Conservation (phyloP, 2,329 filamentous ascomycete genomes). For the Aspergillaceae sp. region DNA sequence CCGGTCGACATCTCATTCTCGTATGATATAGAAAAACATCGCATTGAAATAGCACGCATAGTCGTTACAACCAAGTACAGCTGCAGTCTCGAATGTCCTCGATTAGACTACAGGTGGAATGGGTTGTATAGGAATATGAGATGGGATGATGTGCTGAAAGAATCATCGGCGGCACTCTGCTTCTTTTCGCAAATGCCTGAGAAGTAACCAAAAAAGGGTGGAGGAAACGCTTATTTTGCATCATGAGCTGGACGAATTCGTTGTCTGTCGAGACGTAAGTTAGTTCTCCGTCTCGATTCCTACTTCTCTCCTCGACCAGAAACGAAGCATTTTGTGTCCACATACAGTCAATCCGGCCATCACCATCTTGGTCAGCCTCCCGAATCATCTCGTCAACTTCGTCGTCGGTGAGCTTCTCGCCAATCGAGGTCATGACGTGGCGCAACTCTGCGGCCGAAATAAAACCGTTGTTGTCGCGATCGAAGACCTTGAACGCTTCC, state of each 20-base stretch:
- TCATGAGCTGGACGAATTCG: slow-evolving; percentile 91
- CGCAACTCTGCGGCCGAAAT: slow-evolving; percentile 82
- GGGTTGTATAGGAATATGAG: slow-evolving; percentile 8
- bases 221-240: slow-evolving; percentile 62
- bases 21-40: slow-evolving; percentile 1
- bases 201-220: slow-evolving; percentile 12
- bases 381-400: slow-evolving; percentile 92
- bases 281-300: too few species aligned
- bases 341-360: slow-evolving; percentile 81
- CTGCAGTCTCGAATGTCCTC: slow-evolving; percentile 6
- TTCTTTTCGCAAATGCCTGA: slow-evolving; percentile 23
- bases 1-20: not conserved
- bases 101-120: slow-evolving; percentile 20
- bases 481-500: slow-evolving; percentile 84
- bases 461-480: slow-evolving; percentile 86
- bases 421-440: slow-evolving; percentile 87
- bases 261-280: slow-evolving; percentile 54
- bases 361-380: slow-evolving; percentile 81
- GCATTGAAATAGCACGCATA: slow-evolving; percentile 6
- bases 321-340: slow-evolving; percentile 5
- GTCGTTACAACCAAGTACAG: slow-evolving; percentile 8
- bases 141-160: slow-evolving; percentile 12
- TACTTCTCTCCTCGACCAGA: not conserved
- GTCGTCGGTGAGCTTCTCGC: slow-evolving; percentile 82
- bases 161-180: slow-evolving; percentile 18